phyloP scores from a whole-genome alignment of 768 basidiomycete species.

The Coprinopsis strossmayeri region DNA sequence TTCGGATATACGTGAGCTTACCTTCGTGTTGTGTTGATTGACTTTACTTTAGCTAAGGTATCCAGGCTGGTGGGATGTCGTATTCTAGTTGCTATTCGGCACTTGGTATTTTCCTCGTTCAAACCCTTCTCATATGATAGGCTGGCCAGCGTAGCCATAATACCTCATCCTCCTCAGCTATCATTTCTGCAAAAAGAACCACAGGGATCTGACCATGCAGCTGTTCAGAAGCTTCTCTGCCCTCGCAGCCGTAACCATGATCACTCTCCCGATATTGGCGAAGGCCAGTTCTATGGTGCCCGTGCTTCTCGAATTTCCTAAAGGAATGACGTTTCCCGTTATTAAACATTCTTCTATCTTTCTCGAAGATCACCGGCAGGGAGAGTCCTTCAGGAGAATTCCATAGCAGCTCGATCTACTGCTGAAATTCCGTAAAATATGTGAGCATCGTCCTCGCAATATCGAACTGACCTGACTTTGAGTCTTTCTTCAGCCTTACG shows the following conservation, averaged over 20 bases:
- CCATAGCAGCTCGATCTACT: constrained; percentile 1
- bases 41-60: too few species aligned
- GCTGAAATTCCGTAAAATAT: constrained; percentile 1
- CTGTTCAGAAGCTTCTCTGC: background rate
- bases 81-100: too few species aligned
- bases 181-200: background rate
- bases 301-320: background rate
- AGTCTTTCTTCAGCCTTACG: background rate
- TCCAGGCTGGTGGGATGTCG: too few species aligned
- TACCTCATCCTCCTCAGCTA: background rate
- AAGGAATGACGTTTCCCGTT: background rate
- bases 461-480: constrained; percentile 1
- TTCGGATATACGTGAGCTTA: too few species aligned
- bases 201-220: background rate
- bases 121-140: too few species aligned
- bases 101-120: too few species aligned
- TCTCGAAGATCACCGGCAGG: background rate
- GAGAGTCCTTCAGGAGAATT: background rate
- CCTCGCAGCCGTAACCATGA: background rate
- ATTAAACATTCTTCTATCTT: background rate
- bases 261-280: background rate
- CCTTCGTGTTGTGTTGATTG: too few species aligned
- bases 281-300: background rate
- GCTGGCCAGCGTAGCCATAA: background rate
- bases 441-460: background rate